Evolutionary conservation across 202 grass and related monocot genomes (phyloP), one percentile per base, ranked within the genome.

Genomic region (Panicum virgatum): DNA sequence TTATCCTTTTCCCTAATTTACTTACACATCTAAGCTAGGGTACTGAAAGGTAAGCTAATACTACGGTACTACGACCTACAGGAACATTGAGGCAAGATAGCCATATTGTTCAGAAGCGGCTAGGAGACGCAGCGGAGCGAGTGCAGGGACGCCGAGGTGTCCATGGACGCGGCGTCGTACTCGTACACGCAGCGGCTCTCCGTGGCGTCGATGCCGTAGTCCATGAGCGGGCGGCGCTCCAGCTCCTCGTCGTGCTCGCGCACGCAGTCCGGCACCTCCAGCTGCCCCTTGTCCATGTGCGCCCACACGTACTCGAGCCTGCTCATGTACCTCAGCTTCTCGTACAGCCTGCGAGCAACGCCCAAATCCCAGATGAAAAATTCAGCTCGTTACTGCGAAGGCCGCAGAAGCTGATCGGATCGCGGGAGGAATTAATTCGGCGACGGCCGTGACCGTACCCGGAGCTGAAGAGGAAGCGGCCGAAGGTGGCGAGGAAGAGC

Each of bases 401-500:
- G n/a, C n/a, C n/a, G n/a, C n/a, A n/a, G n/a, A n/a, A n/a, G 22
- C 9, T 44, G 59, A 36, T 46, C 14, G 4, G 39, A 62, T 45
- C 25, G 42, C 26, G 30, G 9, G 8, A 3, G 2, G 14, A 6
- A n/a, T n/a, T 20, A 16, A n/a, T 13, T 22, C 9, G 6, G 37
- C 38, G 38, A 20, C 9, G 18, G 18, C 1, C 5, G 15, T 46
- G 6, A 1, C 12, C 26, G 15, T 90, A 98, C 92, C 92, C 78
- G 43, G 84, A 79, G 80, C 92, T 90, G 72, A 98, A 98, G 82
- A 94, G 87, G 84, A 98, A 94, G 5, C 92, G 81, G 0, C 96
- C 96, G 62, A 95, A 77, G 77, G 88, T 98, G 76, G 90, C 90
- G 79, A 93, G 93, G 86, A 98, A 98, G 84, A 98, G 82, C n/a